A percentile compares a stretch with the other conserved stretches of the same genome.
phyloP scores from a whole-genome alignment of 2,329 filamentous ascomycete genomes.

The Colletotrichum destructivum region DNA sequence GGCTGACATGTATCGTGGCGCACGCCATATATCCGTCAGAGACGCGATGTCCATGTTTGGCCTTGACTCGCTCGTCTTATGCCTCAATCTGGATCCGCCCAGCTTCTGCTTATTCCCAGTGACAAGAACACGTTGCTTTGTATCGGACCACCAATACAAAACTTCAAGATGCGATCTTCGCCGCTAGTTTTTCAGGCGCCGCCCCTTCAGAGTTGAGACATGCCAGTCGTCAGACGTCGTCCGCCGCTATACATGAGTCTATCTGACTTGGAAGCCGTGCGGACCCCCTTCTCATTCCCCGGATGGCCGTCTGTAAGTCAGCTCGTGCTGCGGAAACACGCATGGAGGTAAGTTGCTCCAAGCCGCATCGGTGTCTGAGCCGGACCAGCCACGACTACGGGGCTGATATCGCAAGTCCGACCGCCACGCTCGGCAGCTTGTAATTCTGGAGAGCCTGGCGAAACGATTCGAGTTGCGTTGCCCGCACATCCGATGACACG shows the following conservation, averaged over 20 bases:
- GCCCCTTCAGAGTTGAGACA: constrained; percentile 35
- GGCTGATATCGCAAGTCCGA: constrained; percentile 21
- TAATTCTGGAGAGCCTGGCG: not conserved
- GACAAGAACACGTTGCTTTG: constrained; percentile 10
- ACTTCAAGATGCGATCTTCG: constrained; percentile 30
- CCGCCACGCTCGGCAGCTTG: not conserved
- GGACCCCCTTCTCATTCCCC: constrained; percentile 22
- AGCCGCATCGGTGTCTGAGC: constrained; percentile 17
- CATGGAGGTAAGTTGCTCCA: constrained; percentile 14
- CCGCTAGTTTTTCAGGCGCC: constrained; percentile 30
- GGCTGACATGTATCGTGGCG: constrained; percentile 28
- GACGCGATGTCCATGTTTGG: constrained; percentile 2
- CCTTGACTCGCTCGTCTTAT: constrained; percentile 2
- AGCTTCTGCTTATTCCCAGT: constrained; percentile 11
- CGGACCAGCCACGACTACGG: constrained; percentile 26
- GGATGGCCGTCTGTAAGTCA: constrained; percentile 14
- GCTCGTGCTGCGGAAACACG: constrained; percentile 15
- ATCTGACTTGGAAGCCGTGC: constrained; percentile 35
- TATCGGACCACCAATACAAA: not conserved
- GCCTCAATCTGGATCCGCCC: not conserved
- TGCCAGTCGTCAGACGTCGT: constrained; percentile 31
- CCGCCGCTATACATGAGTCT: constrained; percentile 26
- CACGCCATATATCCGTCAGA: not conserved
- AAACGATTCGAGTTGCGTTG: not conserved
- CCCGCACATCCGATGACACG: not conserved